Evolutionary conservation across 2,329 filamentous ascomycete genomes (phyloP).

Genomic region (Botrytis tulipae): DNA sequence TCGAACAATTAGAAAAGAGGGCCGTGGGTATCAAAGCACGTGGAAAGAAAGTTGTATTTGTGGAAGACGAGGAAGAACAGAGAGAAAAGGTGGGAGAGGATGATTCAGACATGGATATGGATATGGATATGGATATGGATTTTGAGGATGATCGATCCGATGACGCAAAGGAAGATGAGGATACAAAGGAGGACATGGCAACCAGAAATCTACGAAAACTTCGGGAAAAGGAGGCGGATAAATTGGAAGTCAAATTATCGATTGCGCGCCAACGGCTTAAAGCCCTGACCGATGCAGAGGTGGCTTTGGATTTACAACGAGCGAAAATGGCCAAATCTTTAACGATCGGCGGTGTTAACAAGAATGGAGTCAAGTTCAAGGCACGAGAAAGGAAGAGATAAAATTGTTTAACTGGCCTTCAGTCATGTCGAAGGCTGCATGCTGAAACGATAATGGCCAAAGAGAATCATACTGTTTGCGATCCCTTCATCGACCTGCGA

Average conservation of each 20-base stretch:
- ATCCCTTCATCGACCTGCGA: constrained; percentile 19
- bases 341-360: constrained; percentile 58
- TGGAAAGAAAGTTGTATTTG: constrained; percentile 41
- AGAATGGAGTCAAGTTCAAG: constrained; percentile 61
- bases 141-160: constrained; percentile 25
- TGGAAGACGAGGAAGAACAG: constrained; percentile 35
- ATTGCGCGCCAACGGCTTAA: constrained; percentile 54
- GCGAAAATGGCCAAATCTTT: constrained; percentile 65
- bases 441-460: constrained; percentile 24
- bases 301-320: constrained; percentile 56
- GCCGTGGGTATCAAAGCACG: constrained; percentile 43
- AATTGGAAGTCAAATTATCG: constrained; percentile 50
- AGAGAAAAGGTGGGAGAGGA: constrained; percentile 25
- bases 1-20: constrained; percentile 53
- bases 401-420: constrained; percentile 31
- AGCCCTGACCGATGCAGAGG: constrained; percentile 55
- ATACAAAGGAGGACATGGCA: constrained; percentile 29
- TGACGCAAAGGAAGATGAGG: constrained; percentile 23
- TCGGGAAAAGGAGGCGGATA: constrained; percentile 47
- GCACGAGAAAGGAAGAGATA: constrained; percentile 59
- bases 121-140: constrained; percentile 35
- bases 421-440: constrained; percentile 35
- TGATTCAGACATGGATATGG: constrained; percentile 35
- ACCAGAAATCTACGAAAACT: constrained; percentile 42
- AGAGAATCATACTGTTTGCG: constrained; percentile 5